Conservation (phyloP, 441 rosid genomes). For the Erysimum cheiri region DNA sequence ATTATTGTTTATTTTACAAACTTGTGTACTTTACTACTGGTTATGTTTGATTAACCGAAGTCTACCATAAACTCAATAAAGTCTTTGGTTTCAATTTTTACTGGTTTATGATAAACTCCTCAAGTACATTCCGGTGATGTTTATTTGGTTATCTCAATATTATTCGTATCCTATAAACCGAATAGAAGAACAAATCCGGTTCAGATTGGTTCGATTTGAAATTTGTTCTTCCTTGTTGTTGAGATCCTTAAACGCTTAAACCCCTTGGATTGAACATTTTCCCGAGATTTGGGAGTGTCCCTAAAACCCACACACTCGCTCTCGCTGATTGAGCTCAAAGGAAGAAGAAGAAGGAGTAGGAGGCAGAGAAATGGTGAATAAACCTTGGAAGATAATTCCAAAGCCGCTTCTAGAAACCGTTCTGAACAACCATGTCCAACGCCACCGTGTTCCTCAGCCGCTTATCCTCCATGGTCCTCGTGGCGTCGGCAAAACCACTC, state of each 20-base stretch:
- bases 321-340: slow-evolving; percentile 6
- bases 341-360: background rate
- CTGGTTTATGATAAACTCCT: too few relatives aligned
- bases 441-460: slow-evolving; percentile 94
- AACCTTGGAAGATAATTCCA: slow-evolving; percentile 90
- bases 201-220: too few relatives aligned
- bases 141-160: too few relatives aligned
- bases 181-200: too few relatives aligned
- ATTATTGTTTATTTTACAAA: background rate
- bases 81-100: background rate
- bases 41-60: slow-evolving; percentile 4
- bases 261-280: too few relatives aligned
- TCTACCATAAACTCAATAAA: background rate
- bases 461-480: slow-evolving; percentile 98
- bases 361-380: slow-evolving; percentile 64
- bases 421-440: slow-evolving; percentile 91
- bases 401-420: slow-evolving; percentile 82
- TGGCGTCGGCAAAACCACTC: slow-evolving; percentile 97
- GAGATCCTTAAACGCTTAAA: too few relatives aligned
- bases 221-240: too few relatives aligned
- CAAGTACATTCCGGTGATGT: too few relatives aligned
- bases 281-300: too few relatives aligned
- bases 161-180: too few relatives aligned
- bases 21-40: background rate
- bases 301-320: slow-evolving; percentile 28